phyloP scores from a whole-genome alignment of 1,284 basidiomycete genomes.

The Irpex sp. region DNA sequence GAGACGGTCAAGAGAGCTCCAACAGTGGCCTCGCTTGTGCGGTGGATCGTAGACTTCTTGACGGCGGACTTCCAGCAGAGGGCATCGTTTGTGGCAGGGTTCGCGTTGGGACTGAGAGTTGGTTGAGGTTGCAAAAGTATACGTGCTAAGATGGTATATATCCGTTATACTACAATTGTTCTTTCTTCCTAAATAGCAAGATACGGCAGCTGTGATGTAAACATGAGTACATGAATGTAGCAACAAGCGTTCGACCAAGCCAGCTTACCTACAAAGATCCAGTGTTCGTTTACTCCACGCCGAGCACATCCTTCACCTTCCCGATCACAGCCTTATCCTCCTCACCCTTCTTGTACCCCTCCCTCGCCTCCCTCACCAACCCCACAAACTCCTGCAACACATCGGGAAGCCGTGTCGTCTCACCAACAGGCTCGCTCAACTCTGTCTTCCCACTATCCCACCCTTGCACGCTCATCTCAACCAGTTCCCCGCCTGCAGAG shows the following conservation, averaged over 20 bases:
- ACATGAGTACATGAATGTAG: neutral
- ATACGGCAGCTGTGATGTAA: too few relatives aligned
- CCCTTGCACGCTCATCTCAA: slow-evolving; percentile 41
- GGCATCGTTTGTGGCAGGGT: slow-evolving; percentile 72
- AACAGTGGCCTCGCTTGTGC: slow-evolving; percentile 64
- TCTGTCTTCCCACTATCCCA: slow-evolving; percentile 32
- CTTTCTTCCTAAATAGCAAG: neutral
- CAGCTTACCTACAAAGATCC: too few relatives aligned
- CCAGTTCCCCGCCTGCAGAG: slow-evolving; percentile 18
- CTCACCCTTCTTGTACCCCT: slow-evolving; percentile 14
- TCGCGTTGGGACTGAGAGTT: slow-evolving; percentile 65
- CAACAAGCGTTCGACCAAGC: neutral
- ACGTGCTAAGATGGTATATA: too few relatives aligned
- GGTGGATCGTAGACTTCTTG: slow-evolving; percentile 79
- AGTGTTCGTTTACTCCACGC: neutral
- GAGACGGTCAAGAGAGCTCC: slow-evolving; percentile 46
- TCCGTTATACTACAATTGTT: neutral
- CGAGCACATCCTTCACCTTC: slow-evolving; percentile 29
- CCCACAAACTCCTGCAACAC: slow-evolving; percentile 36
- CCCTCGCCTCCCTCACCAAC: slow-evolving; percentile 13
- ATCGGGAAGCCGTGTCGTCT: slow-evolving; percentile 31
- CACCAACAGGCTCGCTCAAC: slow-evolving; percentile 33
- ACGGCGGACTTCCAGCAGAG: slow-evolving; percentile 90
- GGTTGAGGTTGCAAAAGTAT: slow-evolving; percentile 18
- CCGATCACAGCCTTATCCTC: slow-evolving; percentile 31